phyloP scores from a whole-genome alignment of 768 basidiomycete species.

The Auriscalpium microsporum region DNA sequence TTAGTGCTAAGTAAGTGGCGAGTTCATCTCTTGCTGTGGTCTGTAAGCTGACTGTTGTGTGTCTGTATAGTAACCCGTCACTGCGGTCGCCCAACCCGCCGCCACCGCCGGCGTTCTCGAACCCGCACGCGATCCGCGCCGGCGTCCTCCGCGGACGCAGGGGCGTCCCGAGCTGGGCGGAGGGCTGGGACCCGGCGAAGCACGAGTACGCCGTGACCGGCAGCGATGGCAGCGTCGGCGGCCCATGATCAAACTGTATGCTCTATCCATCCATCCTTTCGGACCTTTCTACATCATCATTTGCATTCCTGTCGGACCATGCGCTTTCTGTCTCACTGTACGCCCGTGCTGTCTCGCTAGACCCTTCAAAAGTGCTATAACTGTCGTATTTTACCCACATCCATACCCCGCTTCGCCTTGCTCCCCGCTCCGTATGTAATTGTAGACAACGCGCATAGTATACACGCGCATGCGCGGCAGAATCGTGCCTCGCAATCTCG shows the following conservation, averaged over 20 bases:
- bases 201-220: slow-evolving; percentile 37
- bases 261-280: neutral
- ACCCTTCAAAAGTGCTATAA: neutral
- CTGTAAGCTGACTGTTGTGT: neutral
- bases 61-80: slow-evolving; percentile 14
- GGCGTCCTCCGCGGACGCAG: slow-evolving; percentile 15
- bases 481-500: too few relatives aligned
- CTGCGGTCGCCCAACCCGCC: slow-evolving; percentile 23
- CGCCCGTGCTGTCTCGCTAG: neutral
- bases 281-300: neutral
- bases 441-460: neutral
- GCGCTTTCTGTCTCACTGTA: neutral
- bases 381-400: neutral
- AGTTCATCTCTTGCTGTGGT: neutral
- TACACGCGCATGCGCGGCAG: too few relatives aligned
- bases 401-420: neutral
- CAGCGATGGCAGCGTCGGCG: slow-evolving; percentile 27
- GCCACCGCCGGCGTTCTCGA: slow-evolving; percentile 20
- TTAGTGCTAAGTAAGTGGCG: slow-evolving; percentile 42
- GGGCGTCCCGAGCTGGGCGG: slow-evolving; percentile 29
- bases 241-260: neutral
- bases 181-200: slow-evolving; percentile 30
- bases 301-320: neutral
- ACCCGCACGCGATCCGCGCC: slow-evolving; percentile 18
- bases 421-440: neutral